These are phyloP conservation scores for Durotheca rogersii DNA, from an alignment of 495 filamentous ascomycete species.

Conservation along the genomic window DNA sequence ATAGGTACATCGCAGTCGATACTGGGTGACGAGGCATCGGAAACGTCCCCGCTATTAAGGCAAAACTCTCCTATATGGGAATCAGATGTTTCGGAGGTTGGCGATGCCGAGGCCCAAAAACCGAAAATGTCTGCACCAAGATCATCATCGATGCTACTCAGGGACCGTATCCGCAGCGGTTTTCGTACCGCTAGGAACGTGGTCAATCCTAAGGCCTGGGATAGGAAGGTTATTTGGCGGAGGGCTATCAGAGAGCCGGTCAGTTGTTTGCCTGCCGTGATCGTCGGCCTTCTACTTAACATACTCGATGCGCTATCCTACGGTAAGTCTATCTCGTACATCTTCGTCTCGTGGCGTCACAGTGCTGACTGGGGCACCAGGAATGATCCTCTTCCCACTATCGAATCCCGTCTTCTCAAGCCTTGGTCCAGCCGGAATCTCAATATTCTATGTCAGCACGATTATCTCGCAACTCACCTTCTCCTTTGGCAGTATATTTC, in stretches of 20 bases:
- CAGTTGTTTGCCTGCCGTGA: constrained; percentile 75
- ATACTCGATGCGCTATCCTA: constrained; percentile 94
- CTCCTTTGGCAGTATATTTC: constrained; percentile 85
- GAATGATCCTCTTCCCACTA: constrained; percentile 93
- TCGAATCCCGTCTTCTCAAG: constrained; percentile 78
- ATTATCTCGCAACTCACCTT: constrained; percentile 94
- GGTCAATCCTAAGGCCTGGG: constrained; percentile 69
- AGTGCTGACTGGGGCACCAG: constrained; percentile 39
- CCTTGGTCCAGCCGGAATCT: constrained; percentile 89
- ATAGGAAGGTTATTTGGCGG: constrained; percentile 62
- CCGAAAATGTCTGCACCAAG: constrained; percentile 4
- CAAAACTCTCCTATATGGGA: constrained; percentile 28
- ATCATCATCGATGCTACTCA: constrained; percentile 5
- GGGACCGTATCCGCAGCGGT: constrained; percentile 7
- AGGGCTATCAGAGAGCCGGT: constrained; percentile 64
- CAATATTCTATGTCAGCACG: constrained; percentile 97
- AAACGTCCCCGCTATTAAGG: constrained; percentile 42
- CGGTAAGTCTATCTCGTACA: constrained; percentile 50
- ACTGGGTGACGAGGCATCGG: constrained; percentile 27
- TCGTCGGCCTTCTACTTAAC: constrained; percentile 86
- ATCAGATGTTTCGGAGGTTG: constrained; percentile 27
- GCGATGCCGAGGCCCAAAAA: constrained; percentile 49
- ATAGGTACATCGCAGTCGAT: not conserved
- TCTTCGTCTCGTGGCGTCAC: not conserved
- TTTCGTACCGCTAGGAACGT: constrained; percentile 27